Base-by-base conservation (phyloP, 331 rosid species). In the Malus hybrid region DNA sequence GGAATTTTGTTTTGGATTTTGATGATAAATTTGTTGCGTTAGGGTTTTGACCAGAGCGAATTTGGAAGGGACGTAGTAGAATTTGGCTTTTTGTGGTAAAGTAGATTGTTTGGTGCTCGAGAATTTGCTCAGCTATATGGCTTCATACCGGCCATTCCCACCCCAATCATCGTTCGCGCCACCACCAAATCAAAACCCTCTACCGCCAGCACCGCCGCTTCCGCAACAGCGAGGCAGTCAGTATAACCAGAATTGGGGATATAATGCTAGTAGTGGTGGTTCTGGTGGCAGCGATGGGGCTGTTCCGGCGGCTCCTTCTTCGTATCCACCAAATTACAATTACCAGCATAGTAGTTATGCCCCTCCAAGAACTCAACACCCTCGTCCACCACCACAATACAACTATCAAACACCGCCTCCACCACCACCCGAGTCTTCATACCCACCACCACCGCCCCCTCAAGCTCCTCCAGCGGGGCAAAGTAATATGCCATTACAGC, bases 101-200 rank as follows among this genome's bases (percentile, higher is more conserved):
- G 55, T 46, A 31, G 63, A 44, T 22, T 18, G 39, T 29, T 56
- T 56, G 60, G n/a, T 71, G 46, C 20, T 65, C 8, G 65, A 34
- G 77, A 79, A 72, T 82, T 44, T 61, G 70, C 66, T 82, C 55
- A 59, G 68, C 50, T 64, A 95, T 64, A 95, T 95, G 99, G 96
- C 97, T 81, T 92, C 96, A 8, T 92, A 87, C 79, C 73, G 97
- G 86, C 97, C 99, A 7, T 90, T 90, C 82, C 96, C 97, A 75
- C 91, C 93, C 64, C 95, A 85, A 83, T 69, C 93, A 5, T 82
- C 96, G 5, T 82, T 85, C 63, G 87, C 61, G 67, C 79, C 87
- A 20, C 73, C 88, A 2, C 78, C 92, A 28, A 83, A 73, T 87
- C 97, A 83, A 85, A 89, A 89, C 81, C 87, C 97, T 69, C 71